Evolutionary conservation across 163 green algal genomes (phyloP), one percentile per base, ranked within the genome.

Genomic region (Scenedesmus sp.): DNA sequence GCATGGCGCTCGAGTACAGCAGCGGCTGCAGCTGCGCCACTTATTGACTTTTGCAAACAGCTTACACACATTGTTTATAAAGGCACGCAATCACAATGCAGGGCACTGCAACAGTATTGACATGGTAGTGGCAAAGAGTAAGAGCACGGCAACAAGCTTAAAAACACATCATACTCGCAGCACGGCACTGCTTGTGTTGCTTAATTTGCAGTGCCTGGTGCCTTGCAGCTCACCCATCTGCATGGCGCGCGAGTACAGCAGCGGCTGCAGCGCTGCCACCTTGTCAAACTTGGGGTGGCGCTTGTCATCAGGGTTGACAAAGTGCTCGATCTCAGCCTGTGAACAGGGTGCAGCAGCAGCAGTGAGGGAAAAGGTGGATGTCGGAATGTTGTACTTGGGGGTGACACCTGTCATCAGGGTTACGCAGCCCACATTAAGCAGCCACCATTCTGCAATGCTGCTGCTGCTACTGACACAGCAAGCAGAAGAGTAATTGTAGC

Each of bases 311-410:
- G 98, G 98, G 94, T 99, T 97, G 73, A 98, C 96, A 95, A 99
- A 99, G 94, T 99, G 98, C 96, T 99, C 98, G 74, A 99, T 99
- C 95, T 99, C 98, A 73, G 98, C 98, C 94, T 97, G 91, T 46
- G 34, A 46, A 23, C 8, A 20, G 56, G 23, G 34, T 18, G 23
- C 9, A 74, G 87, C 55, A 59, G 56, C 55, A 59, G 56, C 87
- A 73, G 20, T 3, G 64, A 66, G 2, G 13, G 3, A 2, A 52
- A 52, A 46, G 13, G 70, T 46, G 34, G 34, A 46, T 46, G 34
- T 46, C 34, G 34, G 34, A 46, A 46, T 46, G 34, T 46, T 1
- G 34, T 46, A 46, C 34, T 46, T 46, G 34, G 34, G 34, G 34
- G 10, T 70, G 12, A 70, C 10, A 70, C 62, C 2, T 70, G 62